Percentiles rank a stretch among this genome's conserved stretches.
phyloP scores from a whole-genome alignment of 192 early-diverging fungal genomes.

The Mortierella alpina region DNA sequence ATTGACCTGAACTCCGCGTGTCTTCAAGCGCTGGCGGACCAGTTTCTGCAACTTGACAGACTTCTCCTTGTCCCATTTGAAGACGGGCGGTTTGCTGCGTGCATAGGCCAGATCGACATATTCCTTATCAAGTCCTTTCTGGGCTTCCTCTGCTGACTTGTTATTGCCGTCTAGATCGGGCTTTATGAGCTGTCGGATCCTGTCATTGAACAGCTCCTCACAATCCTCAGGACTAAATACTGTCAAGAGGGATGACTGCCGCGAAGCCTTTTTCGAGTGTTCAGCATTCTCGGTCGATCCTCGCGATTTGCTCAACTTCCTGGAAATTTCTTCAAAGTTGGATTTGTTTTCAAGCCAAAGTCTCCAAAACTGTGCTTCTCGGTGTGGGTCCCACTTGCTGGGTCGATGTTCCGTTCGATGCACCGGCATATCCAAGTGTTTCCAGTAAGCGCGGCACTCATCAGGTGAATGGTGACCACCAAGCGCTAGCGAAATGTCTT shows the following conservation, averaged over 20 bases:
- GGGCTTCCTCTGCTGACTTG: not conserved
- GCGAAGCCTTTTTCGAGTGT: not conserved
- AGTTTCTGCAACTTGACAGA: constrained; percentile 46
- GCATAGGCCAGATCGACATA: constrained; percentile 32
- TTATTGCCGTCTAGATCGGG: too few relatives aligned
- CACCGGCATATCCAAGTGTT: constrained; percentile 45
- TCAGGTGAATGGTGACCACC: constrained; percentile 24
- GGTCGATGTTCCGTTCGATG: not conserved
- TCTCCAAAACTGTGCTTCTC: constrained; percentile 32
- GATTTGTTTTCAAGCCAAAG: constrained; percentile 31
- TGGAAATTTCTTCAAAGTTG: constrained; percentile 32
- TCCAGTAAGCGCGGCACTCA: constrained; percentile 42
- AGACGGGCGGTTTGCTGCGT: constrained; percentile 4
- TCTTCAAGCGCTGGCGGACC: constrained; percentile 32
- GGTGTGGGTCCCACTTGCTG: constrained; percentile 16
- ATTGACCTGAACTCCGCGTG: constrained; percentile 36
- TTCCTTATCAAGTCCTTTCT: constrained; percentile 5
- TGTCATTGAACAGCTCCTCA: constrained; percentile 14
- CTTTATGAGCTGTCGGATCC: not conserved
- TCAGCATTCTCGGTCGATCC: not conserved
- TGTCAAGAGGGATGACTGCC: not conserved
- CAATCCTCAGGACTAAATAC: constrained; percentile 19
- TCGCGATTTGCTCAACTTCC: not conserved
- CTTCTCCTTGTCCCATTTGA: constrained; percentile 37
- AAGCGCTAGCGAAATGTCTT: constrained; percentile 19